Conservation (phyloP, 2,329 filamentous ascomycete genomes). For the Lachnellula arida region DNA sequence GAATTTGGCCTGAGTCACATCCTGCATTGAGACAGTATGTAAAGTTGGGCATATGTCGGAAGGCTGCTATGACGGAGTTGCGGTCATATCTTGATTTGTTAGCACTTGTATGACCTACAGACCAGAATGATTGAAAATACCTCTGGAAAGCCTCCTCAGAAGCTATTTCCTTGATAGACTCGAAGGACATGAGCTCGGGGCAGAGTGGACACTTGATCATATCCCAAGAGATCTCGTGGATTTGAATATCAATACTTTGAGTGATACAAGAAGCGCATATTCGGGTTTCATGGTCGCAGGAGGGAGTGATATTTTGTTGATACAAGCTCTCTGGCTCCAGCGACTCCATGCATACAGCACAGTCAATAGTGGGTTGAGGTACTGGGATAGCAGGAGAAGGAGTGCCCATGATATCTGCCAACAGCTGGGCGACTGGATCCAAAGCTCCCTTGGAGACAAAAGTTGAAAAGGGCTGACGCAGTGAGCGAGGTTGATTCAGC, state of each 20-base stretch:
- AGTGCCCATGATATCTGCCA: too few relatives aligned
- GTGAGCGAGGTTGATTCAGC: too few relatives aligned
- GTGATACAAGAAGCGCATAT: conserved; percentile 13
- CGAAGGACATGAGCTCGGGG: conserved; percentile 37
- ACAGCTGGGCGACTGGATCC: too few relatives aligned
- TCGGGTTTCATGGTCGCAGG: conserved; percentile 11
- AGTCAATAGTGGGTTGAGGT: not conserved
- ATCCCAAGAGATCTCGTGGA: conserved; percentile 33
- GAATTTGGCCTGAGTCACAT: conserved; percentile 50
- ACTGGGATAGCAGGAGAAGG: not conserved
- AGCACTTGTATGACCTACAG: not conserved
- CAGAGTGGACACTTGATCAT: conserved; percentile 52
- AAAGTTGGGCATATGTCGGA: conserved; percentile 43
- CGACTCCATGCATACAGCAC: not conserved
- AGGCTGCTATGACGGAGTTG: conserved; percentile 39
- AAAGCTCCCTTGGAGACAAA: too few relatives aligned
- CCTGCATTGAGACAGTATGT: conserved; percentile 46
- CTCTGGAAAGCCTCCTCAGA: conserved; percentile 39
- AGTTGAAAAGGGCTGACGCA: too few relatives aligned
- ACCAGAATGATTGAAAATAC: conserved; percentile 25
- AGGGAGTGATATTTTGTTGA: not conserved
- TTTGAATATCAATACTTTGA: conserved; percentile 8
- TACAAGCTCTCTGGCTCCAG: not conserved
- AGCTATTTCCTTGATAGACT: conserved; percentile 43
- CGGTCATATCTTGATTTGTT: conserved; percentile 37